Base-by-base conservation (phyloP, 345 rosid genomes). In the Eucalyptus albens region DNA sequence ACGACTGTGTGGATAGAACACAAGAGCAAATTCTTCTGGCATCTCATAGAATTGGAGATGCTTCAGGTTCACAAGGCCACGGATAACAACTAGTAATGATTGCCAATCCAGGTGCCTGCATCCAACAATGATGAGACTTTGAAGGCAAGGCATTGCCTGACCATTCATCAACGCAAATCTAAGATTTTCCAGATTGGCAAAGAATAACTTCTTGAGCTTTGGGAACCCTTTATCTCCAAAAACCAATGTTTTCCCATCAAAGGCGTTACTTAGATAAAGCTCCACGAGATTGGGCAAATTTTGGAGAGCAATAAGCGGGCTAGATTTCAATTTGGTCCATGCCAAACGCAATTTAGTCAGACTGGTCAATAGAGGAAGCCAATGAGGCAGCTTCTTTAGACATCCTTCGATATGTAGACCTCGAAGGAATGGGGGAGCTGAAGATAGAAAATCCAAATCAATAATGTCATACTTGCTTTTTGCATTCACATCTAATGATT, bases 401-500 rank as follows among this genome's bases (percentile, higher is more conserved):
- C 82, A 37, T 72, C 45, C 82, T 37, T 3, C 2, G 27, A 72
- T 72, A 72, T 17, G 6, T 72, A 72, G 45, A 72, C 3, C 2
- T 12, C 8, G 82, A 37, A 72, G 82, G 45, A 72, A 42, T 0
- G 15, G 5, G 45, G 82, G 45, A 17, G 82, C 15, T 72, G 82
- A 19, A 37, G 82, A 37, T 37, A 72, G 45, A 10, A 37, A 37
- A 37, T 72, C 82, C 27, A 72, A 69, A 69, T 69, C 81, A 9
- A 17, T 69, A 31, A 69, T 21, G 21, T 69, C 81, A 8, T 0
- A 69, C 24, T 69, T 0, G 3, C 81, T 69, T 33, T 69, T 0
- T 33, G 42, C 24, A 0, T 3, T 5, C 42, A 33, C 42, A 8
- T 3, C 0, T 16, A 69, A 0, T 3, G 13, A 8, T 69, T 0